phyloP scores from a whole-genome alignment of 495 filamentous ascomycete genomes.

The Daldinia decipiens region DNA sequence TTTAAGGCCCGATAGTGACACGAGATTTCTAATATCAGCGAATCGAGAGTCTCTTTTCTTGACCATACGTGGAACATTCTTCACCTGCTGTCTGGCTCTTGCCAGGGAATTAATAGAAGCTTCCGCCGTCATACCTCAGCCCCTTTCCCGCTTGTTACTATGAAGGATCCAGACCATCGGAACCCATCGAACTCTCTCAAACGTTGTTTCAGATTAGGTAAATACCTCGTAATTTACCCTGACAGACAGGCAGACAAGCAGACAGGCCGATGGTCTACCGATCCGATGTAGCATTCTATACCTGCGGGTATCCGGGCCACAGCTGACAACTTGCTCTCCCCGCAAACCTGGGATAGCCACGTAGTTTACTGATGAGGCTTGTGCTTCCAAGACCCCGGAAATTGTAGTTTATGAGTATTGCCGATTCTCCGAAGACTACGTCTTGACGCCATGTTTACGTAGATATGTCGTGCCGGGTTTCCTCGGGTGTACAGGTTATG shows the following conservation, averaged over 20 bases:
- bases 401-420: neutral
- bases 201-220: conserved; percentile 6
- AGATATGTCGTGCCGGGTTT: neutral
- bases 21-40: conserved; percentile 2
- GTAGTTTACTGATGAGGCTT: conserved; percentile 14
- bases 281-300: conserved; percentile 27
- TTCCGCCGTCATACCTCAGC: conserved; percentile 7
- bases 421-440: neutral
- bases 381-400: conserved; percentile 13
- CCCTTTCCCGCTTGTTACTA: conserved; percentile 7
- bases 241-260: neutral
- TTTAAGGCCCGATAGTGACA: conserved; percentile 13
- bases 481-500: neutral
- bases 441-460: neutral
- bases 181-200: neutral
- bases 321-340: conserved; percentile 14
- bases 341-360: conserved; percentile 29
- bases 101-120: neutral
- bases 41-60: neutral
- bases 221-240: conserved; percentile 7
- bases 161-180: conserved; percentile 14
- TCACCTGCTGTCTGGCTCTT: neutral
- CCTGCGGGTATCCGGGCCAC: conserved; percentile 28
- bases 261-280: neutral
- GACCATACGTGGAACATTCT: neutral